Evolutionary conservation across 164 flowering plant genomes (phyloP).

Genomic region (Sedum album): DNA sequence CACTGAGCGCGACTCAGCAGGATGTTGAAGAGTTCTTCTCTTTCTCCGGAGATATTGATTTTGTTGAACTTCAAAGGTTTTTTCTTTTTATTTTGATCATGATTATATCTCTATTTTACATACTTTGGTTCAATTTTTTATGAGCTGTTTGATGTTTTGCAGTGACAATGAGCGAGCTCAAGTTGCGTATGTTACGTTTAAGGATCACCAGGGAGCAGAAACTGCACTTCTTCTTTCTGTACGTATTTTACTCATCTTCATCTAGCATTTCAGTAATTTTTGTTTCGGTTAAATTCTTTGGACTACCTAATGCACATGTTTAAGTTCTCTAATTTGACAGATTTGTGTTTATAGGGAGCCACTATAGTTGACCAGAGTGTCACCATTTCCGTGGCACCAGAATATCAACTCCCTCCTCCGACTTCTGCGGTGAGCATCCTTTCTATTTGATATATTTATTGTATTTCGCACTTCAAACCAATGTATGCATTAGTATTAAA

Average conservation of each 20-base stretch:
- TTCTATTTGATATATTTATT: not conserved
- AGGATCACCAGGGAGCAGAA: slow-evolving; percentile 2
- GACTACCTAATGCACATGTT: not conserved
- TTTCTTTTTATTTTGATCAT: not conserved
- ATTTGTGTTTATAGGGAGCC: slow-evolving; percentile 6
- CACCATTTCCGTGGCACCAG: slow-evolving; percentile 8
- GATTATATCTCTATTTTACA: slow-evolving; percentile 16
- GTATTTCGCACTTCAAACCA: not conserved
- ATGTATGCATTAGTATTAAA: not conserved
- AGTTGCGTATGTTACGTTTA: slow-evolving; percentile 5
- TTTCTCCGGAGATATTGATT: slow-evolving; percentile 69
- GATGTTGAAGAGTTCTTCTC: slow-evolving; percentile 79
- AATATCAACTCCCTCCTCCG: slow-evolving; percentile 10
- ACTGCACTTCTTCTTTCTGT: slow-evolving; percentile 10
- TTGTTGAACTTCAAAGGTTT: slow-evolving; percentile 17
- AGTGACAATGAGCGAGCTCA: slow-evolving; percentile 5
- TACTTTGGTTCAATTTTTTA: not conserved
- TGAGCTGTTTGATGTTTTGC: not conserved
- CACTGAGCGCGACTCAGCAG: slow-evolving; percentile 58
- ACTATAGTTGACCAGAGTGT: slow-evolving; percentile 12
- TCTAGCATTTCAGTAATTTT: too few species aligned
- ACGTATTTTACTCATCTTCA: not conserved
- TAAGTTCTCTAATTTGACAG: not conserved
- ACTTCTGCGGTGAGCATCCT: not conserved
- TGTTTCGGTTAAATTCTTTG: not conserved